phyloP scores from a whole-genome alignment of 306 rosid genomes.

The Clitoria ternatea region DNA sequence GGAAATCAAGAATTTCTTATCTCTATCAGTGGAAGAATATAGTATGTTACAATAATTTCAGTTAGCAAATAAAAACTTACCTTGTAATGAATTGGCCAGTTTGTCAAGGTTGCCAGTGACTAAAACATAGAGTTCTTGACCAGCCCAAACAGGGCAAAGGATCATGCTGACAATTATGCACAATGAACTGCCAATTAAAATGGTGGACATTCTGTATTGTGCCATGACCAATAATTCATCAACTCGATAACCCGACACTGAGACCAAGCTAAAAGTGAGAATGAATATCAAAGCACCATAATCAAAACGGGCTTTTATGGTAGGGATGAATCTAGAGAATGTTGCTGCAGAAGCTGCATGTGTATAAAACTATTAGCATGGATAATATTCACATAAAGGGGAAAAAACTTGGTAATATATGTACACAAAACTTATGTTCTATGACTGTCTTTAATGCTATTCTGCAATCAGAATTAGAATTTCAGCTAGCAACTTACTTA shows the following conservation, averaged over 20 bases:
- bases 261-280: constrained; percentile 79
- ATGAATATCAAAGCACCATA: constrained; percentile 77
- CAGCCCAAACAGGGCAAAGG: constrained; percentile 89
- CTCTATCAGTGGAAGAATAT: not conserved
- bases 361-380: too few species aligned
- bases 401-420: too few species aligned
- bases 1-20: not conserved
- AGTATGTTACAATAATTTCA: not conserved
- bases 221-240: constrained; percentile 48
- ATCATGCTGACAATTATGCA: constrained; percentile 51
- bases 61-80: constrained; percentile 30
- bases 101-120: constrained; percentile 64
- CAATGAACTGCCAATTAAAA: constrained; percentile 59
- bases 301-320: constrained; percentile 71
- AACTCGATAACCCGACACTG: constrained; percentile 64
- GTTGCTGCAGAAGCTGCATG: constrained; percentile 89
- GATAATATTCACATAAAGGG: not conserved
- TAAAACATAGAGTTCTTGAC: constrained; percentile 58
- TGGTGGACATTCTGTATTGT: constrained; percentile 53
- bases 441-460: too few species aligned
- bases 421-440: too few species aligned
- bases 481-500: too few species aligned
- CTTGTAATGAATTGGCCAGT: constrained; percentile 59
- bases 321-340: constrained; percentile 82
- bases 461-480: too few species aligned